phyloP scores from a whole-genome alignment of 495 filamentous ascomycete genomes.

The Trichoderma parareesei region DNA sequence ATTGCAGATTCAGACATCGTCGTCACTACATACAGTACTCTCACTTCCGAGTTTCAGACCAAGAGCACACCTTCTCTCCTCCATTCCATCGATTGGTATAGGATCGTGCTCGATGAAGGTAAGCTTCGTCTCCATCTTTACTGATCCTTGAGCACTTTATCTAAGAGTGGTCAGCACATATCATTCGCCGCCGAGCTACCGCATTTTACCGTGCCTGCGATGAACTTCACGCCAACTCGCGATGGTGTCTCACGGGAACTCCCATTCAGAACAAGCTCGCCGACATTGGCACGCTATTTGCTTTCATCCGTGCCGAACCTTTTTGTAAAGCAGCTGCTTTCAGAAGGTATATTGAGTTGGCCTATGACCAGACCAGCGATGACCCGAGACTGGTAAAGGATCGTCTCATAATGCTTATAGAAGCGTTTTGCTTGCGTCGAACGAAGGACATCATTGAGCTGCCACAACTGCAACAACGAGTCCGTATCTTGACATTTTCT shows the following conservation, averaged over 20 bases:
- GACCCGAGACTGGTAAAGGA: slow-evolving; percentile 13
- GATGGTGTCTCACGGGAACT: slow-evolving; percentile 44
- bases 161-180: slow-evolving; percentile 19
- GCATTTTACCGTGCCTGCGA: slow-evolving; percentile 23
- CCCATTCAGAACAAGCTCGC: slow-evolving; percentile 45
- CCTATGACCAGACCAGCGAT: slow-evolving; percentile 22
- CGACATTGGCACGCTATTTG: slow-evolving; percentile 39
- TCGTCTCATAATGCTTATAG: slow-evolving; percentile 28
- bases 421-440: slow-evolving; percentile 32
- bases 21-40: slow-evolving; percentile 35
- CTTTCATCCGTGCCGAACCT: slow-evolving; percentile 35
- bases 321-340: slow-evolving; percentile 30
- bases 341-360: slow-evolving; percentile 19
- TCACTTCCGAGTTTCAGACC: slow-evolving; percentile 20
- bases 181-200: slow-evolving; percentile 27
- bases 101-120: slow-evolving; percentile 42
- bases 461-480: slow-evolving; percentile 19
- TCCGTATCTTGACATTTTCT: slow-evolving; percentile 20
- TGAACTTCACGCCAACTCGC: slow-evolving; percentile 23
- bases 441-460: slow-evolving; percentile 32
- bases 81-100: slow-evolving; percentile 28
- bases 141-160: not conserved
- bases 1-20: slow-evolving; percentile 28
- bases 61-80: slow-evolving; percentile 17
- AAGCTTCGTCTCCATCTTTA: not conserved